Evolutionary conservation across 768 basidiomycete species (phyloP), one percentile per base, ranked within the genome.

Genomic region (Galerina sulciceps): DNA sequence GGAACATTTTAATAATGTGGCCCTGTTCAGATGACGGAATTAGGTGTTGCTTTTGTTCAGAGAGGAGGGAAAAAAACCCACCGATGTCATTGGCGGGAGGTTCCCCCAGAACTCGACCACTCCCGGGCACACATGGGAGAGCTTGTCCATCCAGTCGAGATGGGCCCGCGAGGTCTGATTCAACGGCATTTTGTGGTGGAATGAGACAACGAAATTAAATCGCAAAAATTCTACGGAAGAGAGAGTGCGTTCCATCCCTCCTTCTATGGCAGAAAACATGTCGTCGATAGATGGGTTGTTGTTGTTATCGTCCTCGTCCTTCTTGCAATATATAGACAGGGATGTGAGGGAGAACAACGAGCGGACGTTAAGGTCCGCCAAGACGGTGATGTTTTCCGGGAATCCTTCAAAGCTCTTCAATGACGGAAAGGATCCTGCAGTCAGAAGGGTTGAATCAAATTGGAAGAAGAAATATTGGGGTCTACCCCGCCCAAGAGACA

Each of bases 351-450:
- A 37, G 36, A 58, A 59, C 9, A 65, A 13, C 0, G 59, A 63
- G 2, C 3, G 8, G 5, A 65, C 65, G 2, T 35, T n/a, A 10
- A 44, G 17, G 0, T 37, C 47, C 2, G 55, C 50, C 4, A 67
- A 31, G 22, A 41, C 23, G 3, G 59, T 48, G 8, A 67, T 43
- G 26, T 61, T 65, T 40, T 63, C 63, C 18, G 63, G 66, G 26
- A 63, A 65, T 8, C 66, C 66, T 50, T 65, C 66, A 37, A 67
- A 63, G 23, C 59, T 55, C 31, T 57, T 58, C 3, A 67, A 37
- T 14, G 35, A 23, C 3, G 66, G 63, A 1, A 67, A 34, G 4
- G 63, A 65, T 6, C 58, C 37, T 4, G 26, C 18, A 13, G 20
- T 18, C 0, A 67, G 55, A 10, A 55, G 48, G 13, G 22, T 4